Evolutionary conservation across 2,329 filamentous ascomycete genomes (phyloP).

Genomic region (Penicillium sp.): DNA sequence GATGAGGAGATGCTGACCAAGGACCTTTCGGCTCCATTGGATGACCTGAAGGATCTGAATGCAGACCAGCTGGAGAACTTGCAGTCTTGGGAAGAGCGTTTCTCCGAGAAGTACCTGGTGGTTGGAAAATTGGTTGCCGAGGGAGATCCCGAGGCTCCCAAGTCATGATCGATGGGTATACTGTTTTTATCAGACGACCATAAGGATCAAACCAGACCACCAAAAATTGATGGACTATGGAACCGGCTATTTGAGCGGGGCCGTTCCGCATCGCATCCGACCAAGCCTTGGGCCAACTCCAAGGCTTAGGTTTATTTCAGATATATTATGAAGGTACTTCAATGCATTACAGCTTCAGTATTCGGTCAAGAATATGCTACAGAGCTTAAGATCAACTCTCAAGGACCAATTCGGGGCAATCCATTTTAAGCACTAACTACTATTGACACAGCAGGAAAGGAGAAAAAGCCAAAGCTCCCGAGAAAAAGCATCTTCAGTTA

Average conservation of each 20-base stretch:
- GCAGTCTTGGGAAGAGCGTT: conserved; percentile 89
- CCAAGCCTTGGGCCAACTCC: background rate
- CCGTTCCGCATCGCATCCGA: background rate
- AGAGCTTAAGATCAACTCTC: background rate
- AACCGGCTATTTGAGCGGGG: background rate
- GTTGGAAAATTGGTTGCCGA: conserved; percentile 80
- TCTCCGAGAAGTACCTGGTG: conserved; percentile 91
- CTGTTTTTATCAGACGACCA: background rate
- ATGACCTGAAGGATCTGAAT: conserved; percentile 71
- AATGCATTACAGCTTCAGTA: background rate
- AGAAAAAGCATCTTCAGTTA: conserved; percentile 7
- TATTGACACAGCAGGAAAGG: conserved; percentile 9
- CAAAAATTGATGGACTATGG: background rate
- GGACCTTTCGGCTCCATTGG: conserved; percentile 80
- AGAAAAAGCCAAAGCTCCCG: conserved; percentile 5
- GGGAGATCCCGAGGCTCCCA: conserved; percentile 49
- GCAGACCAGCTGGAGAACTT: conserved; percentile 79
- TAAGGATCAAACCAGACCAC: background rate
- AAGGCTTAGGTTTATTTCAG: background rate
- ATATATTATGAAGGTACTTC: background rate
- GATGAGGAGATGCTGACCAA: conserved; percentile 94
- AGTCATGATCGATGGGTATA: conserved; percentile 17
- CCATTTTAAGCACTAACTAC: conserved; percentile 7
- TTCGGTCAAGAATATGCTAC: background rate
- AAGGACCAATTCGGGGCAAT: background rate